Evolutionary conservation across 2,329 filamentous ascomycete species (phyloP), one percentile per base, ranked within the genome.

Genomic region (Ophiocordyceps unilateralis): DNA sequence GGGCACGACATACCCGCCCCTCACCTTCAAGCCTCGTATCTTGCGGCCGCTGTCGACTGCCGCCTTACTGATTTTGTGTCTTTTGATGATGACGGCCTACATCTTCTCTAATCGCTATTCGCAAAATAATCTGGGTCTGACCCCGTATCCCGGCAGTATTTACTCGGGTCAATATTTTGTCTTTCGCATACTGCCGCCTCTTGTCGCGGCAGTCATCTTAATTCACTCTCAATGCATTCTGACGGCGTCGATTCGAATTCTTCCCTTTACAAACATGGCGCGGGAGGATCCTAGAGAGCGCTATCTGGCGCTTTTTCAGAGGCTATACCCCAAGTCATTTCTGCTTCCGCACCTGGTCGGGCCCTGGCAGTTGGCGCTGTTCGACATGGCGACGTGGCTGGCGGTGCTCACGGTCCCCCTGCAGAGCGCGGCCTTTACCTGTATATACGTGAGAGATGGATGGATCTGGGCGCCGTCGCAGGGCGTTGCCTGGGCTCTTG

Each of bases 391-490:
- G 4, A 78, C 85, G 23, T 95, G 87, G 86, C 62, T 91, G 20
- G 71, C 78, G 23, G 75, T 83, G 50, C 83, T 91, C 52, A 81
- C 83, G 6, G 73, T 95, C 34, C 89, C 88, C 1, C 70, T 96
- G 17, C 75, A 88, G 48, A 85, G 83, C 56, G 76, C 79, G 47
- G 66, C 83, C 24, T 95, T 89, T 59, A 78, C 78, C 7, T 71
- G 74, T 37, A 67, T 78, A 32, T 65, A 70, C 20, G 66, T 70
- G 2, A 62, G 73, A 24, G 69, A 69, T 2, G 59, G 61, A 8
- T 94, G 86, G 83, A 71, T 70, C 43, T 95, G 88, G 88, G 74
- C 84, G 6, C 72, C 84, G 0, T 81, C 86, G 1, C 78, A 85
- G 51, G 78, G 78, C 14, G 70, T 91, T 20, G 78, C 82, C 22